Percentiles rank a stretch among this genome's conserved stretches.
Evolutionary conservation across 208 protist species (phyloP).

Genomic region (Trypanosoma melophagium): DNA sequence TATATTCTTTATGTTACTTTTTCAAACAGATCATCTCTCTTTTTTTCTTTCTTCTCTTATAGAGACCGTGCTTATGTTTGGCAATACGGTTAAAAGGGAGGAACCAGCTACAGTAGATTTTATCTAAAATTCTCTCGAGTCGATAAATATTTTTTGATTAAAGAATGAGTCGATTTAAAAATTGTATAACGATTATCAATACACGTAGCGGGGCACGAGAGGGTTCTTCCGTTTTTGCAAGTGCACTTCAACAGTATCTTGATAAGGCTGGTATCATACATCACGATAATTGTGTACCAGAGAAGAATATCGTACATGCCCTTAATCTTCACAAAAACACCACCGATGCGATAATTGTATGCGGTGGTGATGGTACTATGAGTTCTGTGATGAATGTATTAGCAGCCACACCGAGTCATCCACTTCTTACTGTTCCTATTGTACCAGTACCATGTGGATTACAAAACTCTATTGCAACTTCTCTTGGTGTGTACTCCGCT

Average conservation of each 20-base stretch:
- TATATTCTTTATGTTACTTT: too few species aligned
- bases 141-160: too few species aligned
- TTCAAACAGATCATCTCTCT: not conserved
- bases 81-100: too few species aligned
- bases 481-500: constrained; percentile 59
- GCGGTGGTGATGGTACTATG: constrained; percentile 80
- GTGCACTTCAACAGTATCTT: constrained; percentile 62
- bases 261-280: constrained; percentile 69
- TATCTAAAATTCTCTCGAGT: too few species aligned
- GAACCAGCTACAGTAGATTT: too few species aligned
- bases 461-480: constrained; percentile 77
- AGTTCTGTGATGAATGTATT: constrained; percentile 70
- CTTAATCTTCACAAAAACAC: constrained; percentile 24
- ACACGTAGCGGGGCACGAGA: constrained; percentile 67
- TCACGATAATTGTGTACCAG: constrained; percentile 50
- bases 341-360: constrained; percentile 54
- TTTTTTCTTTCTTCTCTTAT: constrained; percentile 11
- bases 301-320: constrained; percentile 37
- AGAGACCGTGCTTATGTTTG: not conserved
- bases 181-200: constrained; percentile 67
- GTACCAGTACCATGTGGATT: constrained; percentile 67
- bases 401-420: constrained; percentile 10
- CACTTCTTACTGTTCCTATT: constrained; percentile 37
- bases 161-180: constrained; percentile 35
- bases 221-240: constrained; percentile 41